Conservation (phyloP, 148 eudicot species). For the Salicornia ramosissima region DNA sequence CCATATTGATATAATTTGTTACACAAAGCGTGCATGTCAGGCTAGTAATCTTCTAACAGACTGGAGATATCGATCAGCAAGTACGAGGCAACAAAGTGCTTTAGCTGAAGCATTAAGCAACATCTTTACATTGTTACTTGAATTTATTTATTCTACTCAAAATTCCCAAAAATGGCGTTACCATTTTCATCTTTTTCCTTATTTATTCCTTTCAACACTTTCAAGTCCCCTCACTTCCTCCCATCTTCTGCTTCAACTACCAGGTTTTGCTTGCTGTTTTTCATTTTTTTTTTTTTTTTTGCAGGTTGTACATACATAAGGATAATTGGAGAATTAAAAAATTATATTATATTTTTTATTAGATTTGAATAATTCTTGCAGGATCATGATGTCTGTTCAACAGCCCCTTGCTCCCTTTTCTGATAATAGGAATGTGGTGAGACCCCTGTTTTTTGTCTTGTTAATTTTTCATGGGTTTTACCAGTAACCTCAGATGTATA, state of each 20-base stretch:
- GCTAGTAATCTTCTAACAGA: too few relatives aligned
- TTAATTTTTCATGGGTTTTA: neutral
- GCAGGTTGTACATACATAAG: neutral
- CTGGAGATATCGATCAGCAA: too few relatives aligned
- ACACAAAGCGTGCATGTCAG: too few relatives aligned
- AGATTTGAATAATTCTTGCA: slow-evolving; percentile 7
- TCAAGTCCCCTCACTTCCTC: neutral
- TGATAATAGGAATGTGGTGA: slow-evolving; percentile 22
- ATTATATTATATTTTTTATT: neutral
- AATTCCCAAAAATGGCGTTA: too few relatives aligned
- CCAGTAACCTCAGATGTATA: neutral
- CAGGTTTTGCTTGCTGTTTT: neutral
- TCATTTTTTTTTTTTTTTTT: neutral
- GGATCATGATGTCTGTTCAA: slow-evolving; percentile 18
- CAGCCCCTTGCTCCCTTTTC: slow-evolving; percentile 14
- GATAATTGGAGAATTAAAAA: neutral
- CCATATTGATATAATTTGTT: too few relatives aligned
- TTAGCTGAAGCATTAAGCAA: too few relatives aligned
- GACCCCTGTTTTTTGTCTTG: neutral
- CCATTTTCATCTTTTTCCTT: neutral
- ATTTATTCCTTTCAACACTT: neutral
- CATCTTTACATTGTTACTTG: too few relatives aligned
- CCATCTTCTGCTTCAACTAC: neutral
- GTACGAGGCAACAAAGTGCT: too few relatives aligned
- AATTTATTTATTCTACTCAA: too few relatives aligned